Base-by-base conservation (phyloP, 2,329 filamentous ascomycete genomes). In the Fusarium agapanthi region DNA sequence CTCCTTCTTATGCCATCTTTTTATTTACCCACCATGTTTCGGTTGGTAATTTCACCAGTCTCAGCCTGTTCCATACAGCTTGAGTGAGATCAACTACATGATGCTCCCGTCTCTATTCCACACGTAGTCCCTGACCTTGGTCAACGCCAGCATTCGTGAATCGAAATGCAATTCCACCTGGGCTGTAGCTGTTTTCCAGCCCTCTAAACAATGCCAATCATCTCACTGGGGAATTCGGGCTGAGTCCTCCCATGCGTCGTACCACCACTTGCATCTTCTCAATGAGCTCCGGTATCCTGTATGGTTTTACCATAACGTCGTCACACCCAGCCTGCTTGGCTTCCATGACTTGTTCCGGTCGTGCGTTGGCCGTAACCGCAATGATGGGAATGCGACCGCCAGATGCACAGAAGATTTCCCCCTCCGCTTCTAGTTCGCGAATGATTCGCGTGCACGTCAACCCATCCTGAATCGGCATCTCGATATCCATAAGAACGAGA, bases 401-500 rank as follows among this genome's bases (percentile, higher is more conserved):
- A 20, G 79, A 81, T 8, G 80, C 78, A 61, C 80, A 81, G 45
- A 83, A 79, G 8, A 91, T 82, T 67, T 84, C 84, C 14, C 88
- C 88, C 38, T 84, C 80, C 44, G 80, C 81, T 79, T 93, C 90
- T 62, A 92, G 80, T 68, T 89, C 85, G 22, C 92, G 86, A 61
- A 94, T 93, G 47, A 86, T 85, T 37, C 86, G 85, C 18, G 90
- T 91, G 77, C 91, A 92, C 4, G 89, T 89, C 63, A 92, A 82
- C 0, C 92, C 92, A 73, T 93, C 91, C 85, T 92, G 91, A 22
- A 93, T 82, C 4, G 92, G 92, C 92, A 94, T 93, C 77, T 93
- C 91, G 74, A 93, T 89, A 75, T 94, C 92, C 92, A 94, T 94
- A 26, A 94, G 83, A 24, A 94, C 88, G 9, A 93, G 84, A 55